A percentile compares a stretch with the other conserved stretches of the same genome.
Evolutionary conservation across 1,139 yeast genomes (phyloP).

Genomic region (Kurtzmaniella quercitrusa): DNA sequence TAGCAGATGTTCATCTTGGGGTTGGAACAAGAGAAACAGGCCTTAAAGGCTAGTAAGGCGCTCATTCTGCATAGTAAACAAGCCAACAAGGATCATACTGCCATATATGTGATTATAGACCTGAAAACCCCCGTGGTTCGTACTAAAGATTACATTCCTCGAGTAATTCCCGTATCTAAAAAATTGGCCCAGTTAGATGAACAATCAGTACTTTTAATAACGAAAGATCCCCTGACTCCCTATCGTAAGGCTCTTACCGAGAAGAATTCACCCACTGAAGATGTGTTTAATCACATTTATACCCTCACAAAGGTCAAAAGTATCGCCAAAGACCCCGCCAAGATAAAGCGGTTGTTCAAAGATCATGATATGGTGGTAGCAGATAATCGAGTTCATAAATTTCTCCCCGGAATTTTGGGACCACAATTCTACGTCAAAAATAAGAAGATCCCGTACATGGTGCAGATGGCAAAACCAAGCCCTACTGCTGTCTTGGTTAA

Average conservation of each 20-base stretch:
- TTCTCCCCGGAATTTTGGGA: constrained; percentile 54
- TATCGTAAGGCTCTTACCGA: constrained; percentile 45
- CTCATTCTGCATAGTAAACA: constrained; percentile 26
- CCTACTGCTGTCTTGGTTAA: constrained; percentile 33
- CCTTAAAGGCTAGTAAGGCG: constrained; percentile 32
- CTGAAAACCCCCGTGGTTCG: constrained; percentile 45
- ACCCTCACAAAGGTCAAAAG: constrained; percentile 54
- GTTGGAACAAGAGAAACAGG: constrained; percentile 18
- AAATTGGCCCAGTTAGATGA: constrained; percentile 44
- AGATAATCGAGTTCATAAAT: constrained; percentile 59
- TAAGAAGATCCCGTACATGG: constrained; percentile 59
- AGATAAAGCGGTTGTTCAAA: constrained; percentile 43
- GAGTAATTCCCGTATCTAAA: constrained; percentile 60
- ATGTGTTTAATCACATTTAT: constrained; percentile 52
- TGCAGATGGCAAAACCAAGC: constrained; percentile 58
- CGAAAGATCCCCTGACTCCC: constrained; percentile 63
- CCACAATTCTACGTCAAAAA: constrained; percentile 53
- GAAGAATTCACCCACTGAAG: constrained; percentile 53
- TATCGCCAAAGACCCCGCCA: constrained; percentile 40
- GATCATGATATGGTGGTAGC: constrained; percentile 65
- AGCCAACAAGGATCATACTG: constrained; percentile 18
- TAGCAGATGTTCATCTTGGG: constrained; percentile 25
- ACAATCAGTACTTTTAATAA: constrained; percentile 52
- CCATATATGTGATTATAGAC: constrained; percentile 51
- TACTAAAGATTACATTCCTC: constrained; percentile 55